Conservation (phyloP, 768 basidiomycete species). For the Calocera cornea region DNA sequence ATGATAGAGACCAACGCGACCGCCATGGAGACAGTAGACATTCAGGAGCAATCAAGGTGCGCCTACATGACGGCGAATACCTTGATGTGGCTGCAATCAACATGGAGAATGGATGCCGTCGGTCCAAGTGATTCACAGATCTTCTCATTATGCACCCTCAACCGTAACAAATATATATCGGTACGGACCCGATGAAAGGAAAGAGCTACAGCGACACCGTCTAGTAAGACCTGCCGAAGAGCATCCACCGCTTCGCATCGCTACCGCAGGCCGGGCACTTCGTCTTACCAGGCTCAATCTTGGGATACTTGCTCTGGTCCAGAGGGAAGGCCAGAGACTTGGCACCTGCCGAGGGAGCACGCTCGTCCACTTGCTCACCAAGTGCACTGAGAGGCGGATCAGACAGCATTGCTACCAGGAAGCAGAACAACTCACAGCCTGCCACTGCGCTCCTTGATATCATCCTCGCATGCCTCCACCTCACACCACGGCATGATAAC, state of each 20-base stretch:
- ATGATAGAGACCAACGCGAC: not conserved
- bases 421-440: slow-evolving; percentile 47
- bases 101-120: not conserved
- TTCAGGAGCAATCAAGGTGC: not conserved
- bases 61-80: not conserved
- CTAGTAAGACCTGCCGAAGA: slow-evolving; percentile 85
- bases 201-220: not conserved
- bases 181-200: not conserved
- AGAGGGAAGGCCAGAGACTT: slow-evolving; percentile 96
- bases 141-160: not conserved
- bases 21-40: not conserved
- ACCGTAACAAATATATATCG: not conserved
- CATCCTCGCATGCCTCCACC: slow-evolving; percentile 81
- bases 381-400: slow-evolving; percentile 27
- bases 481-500: slow-evolving; percentile 96
- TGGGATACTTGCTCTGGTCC: slow-evolving; percentile 70
- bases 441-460: slow-evolving; percentile 90
- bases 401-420: not conserved
- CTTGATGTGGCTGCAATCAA: not conserved
- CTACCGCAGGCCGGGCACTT: slow-evolving; percentile 81
- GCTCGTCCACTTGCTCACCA: slow-evolving; percentile 79
- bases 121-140: not conserved
- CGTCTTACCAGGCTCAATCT: slow-evolving; percentile 70
- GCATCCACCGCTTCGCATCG: slow-evolving; percentile 87
- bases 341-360: slow-evolving; percentile 92